Base-by-base conservation (phyloP, 208 protist species). In the Lotmaria passim region DNA sequence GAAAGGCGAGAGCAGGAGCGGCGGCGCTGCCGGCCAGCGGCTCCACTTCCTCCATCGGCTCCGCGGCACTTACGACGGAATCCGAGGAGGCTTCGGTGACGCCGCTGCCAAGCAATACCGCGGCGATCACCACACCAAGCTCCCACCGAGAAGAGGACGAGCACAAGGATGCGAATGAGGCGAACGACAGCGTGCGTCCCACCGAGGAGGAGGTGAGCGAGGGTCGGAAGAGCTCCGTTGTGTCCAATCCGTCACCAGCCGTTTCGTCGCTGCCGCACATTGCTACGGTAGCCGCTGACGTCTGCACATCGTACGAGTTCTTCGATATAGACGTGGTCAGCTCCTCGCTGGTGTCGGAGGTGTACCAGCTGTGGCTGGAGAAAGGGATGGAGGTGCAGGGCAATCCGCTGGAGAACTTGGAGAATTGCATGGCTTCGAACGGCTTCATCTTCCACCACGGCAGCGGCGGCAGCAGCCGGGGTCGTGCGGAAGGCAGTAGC, bases 301-400 rank as follows among this genome's bases (percentile, higher is more conserved):
- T 46, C 46, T 58, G 28, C 58, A 66, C 10, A 3, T 67, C 39
- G 31, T 93, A 86, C 69, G 78, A 90, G 65, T 96, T 91, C 69
- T 93, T 77, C 75, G 76, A 87, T 66, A 81, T 96, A 14, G 86
- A 93, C 64, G 62, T 81, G 12, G 62, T 91, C 7, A 87, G 85
- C 11, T 39, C 70, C 8, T 83, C 64, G 24, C 7, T 93, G 14
- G 75, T 93, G 2, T 92, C 87, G 6, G 87, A 96, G 71, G 62
- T 96, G 17, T 87, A 89, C 47, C 77, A 82, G 14, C 76, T 95
- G 14, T 87, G 75, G 58, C 34, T 81, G 19, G 43, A 78, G 12
- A 92, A 89, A 44, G 46, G 71, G 3, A 55, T 77, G 57, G 73
- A 63, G 21, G 23, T 55, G 67, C 65, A 33, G 26, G 72, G 59